phyloP scores from a whole-genome alignment of 305 asterid genomes.

The Fraxinus baroniana region DNA sequence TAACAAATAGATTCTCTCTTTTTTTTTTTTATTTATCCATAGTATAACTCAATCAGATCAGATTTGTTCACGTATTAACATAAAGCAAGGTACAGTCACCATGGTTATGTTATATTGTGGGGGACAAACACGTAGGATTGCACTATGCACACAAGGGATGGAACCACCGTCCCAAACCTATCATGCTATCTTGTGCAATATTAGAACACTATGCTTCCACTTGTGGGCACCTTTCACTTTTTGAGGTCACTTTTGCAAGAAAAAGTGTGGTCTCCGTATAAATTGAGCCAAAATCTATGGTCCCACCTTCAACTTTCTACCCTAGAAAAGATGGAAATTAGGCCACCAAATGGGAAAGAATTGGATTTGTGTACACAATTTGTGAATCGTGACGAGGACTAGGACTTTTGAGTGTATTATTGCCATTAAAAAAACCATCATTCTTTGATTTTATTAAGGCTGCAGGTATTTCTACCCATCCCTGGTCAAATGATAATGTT shows the following conservation, averaged over 20 bases:
- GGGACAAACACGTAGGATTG: neutral
- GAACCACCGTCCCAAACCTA: neutral
- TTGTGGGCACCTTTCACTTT: neutral
- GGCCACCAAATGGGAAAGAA: neutral
- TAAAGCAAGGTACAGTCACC: neutral
- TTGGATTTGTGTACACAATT: neutral
- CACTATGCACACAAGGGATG: neutral
- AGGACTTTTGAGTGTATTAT: neutral
- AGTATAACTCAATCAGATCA: too few species aligned
- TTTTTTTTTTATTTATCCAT: too few species aligned
- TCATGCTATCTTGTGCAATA: neutral
- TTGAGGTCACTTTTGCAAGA: neutral
- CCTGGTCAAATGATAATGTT: neutral
- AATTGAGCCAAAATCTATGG: neutral
- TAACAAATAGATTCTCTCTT: too few species aligned
- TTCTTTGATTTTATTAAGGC: neutral
- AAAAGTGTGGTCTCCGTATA: neutral
- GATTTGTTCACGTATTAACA: neutral
- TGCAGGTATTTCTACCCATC: neutral
- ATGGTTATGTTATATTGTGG: neutral
- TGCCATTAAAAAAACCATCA: neutral
- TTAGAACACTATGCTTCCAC: neutral
- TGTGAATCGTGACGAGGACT: neutral
- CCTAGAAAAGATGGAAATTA: neutral
- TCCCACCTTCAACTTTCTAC: constrained; percentile 3